Conservation (phyloP, 2,329 filamentous ascomycete species). For the Botrytis fragariae region DNA sequence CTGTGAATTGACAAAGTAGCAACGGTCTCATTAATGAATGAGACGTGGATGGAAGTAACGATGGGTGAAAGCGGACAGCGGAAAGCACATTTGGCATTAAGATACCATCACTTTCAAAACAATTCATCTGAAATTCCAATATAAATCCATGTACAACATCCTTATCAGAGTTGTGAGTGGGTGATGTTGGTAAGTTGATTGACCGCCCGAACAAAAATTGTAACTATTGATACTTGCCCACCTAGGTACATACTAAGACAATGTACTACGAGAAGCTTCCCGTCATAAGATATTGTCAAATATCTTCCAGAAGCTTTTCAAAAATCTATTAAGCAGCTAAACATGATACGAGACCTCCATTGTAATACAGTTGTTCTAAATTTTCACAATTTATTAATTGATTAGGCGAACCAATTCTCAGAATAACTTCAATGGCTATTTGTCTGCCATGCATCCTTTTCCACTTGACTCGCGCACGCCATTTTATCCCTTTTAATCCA, state of each 20-base stretch:
- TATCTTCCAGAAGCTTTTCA: not conserved
- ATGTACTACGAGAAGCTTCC: not conserved
- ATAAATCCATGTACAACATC: not conserved
- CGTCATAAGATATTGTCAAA: not conserved
- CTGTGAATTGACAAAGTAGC: not conserved
- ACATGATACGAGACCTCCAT: not conserved
- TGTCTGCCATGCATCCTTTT: not conserved
- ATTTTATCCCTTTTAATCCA: not conserved
- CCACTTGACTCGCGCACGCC: not conserved
- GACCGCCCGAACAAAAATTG: not conserved
- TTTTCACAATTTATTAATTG: too few species aligned
- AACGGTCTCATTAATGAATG: not conserved
- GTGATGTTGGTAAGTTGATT: not conserved
- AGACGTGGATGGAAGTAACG: not conserved
- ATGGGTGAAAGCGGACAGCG: too few species aligned
- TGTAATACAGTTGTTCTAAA: not conserved
- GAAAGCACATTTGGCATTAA: not conserved
- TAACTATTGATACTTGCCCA: not conserved
- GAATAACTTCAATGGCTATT: not conserved
- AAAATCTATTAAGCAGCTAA: not conserved
- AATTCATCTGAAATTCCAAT: not conserved
- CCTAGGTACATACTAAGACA: not conserved
- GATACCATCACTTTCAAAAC: not conserved
- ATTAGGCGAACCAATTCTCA: not conserved
- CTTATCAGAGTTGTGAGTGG: not conserved